A percentile compares a stretch with the other conserved stretches of the same genome.
These are phyloP conservation scores for Cystobasidium tubakii DNA, from an alignment of 768 basidiomycete genomes.

Conservation along the genomic window DNA sequence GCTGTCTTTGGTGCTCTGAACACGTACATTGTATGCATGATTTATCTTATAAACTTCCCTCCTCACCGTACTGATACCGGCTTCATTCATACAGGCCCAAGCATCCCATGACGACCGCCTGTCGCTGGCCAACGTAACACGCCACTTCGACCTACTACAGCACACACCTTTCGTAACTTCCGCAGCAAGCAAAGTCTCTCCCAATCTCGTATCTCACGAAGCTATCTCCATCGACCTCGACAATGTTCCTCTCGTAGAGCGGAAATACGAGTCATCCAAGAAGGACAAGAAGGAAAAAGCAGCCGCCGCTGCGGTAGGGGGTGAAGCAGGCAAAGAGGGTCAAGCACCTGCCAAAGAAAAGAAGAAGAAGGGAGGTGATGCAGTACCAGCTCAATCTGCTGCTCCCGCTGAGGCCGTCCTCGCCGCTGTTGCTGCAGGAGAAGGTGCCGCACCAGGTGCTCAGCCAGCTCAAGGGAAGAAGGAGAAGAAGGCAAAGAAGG, in stretches of 20 bases:
- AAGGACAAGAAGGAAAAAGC: constrained; percentile 56
- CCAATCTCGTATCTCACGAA: constrained; percentile 43
- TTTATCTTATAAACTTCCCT: background rate
- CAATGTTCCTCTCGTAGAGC: constrained; percentile 66
- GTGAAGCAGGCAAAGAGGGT: constrained; percentile 45
- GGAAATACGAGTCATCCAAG: constrained; percentile 64
- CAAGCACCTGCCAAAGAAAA: constrained; percentile 37
- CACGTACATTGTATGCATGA: constrained; percentile 65
- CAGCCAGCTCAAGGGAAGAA: constrained; percentile 47
- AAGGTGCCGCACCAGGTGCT: background rate
- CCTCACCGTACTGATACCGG: background rate
- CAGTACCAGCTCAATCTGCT: constrained; percentile 39
- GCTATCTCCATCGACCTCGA: constrained; percentile 67
- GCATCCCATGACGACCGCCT: constrained; percentile 69
- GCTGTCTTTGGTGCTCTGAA: constrained; percentile 85
- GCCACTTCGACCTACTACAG: constrained; percentile 95
- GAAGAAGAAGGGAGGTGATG: constrained; percentile 40
- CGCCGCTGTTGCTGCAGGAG: constrained; percentile 27
- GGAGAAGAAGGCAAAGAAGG: constrained; percentile 56
- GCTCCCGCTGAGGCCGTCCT: constrained; percentile 23
- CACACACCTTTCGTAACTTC: constrained; percentile 60
- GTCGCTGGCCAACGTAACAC: constrained; percentile 70
- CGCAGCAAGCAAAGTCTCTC: constrained; percentile 53
- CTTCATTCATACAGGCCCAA: constrained; percentile 56
- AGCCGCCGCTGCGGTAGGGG: constrained; percentile 44